These are phyloP conservation scores for Metschnikowia kofuensis DNA, from an alignment of 805 yeast species.

Conservation along the genomic window DNA sequence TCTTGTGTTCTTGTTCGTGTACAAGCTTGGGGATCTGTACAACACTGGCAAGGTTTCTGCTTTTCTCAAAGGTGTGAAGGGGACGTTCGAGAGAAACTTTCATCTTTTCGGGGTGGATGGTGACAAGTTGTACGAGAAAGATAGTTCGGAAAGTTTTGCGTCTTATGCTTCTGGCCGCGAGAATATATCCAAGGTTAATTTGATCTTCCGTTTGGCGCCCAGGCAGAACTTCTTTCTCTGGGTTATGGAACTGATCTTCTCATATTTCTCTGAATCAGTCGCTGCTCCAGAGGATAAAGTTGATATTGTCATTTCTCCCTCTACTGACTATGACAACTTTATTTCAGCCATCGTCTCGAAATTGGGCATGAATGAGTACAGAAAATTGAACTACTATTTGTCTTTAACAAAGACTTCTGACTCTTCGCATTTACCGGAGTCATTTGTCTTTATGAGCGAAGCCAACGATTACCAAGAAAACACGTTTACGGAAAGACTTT, in stretches of 20 bases:
- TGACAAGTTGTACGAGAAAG: slow-evolving; percentile 51
- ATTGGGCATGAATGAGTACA: slow-evolving; percentile 69
- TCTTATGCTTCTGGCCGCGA: slow-evolving; percentile 88
- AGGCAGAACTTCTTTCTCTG: slow-evolving; percentile 77
- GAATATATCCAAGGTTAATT: slow-evolving; percentile 61
- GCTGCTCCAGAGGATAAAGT: slow-evolving; percentile 57
- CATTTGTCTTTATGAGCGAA: slow-evolving; percentile 88
- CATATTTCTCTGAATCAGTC: slow-evolving; percentile 54
- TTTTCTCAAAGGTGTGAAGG: slow-evolving; percentile 49
- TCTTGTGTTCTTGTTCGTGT: slow-evolving; percentile 46
- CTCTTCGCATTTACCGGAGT: slow-evolving; percentile 62
- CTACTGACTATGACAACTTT: slow-evolving; percentile 62
- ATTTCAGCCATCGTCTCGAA: slow-evolving; percentile 85
- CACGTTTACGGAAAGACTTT: slow-evolving; percentile 48
- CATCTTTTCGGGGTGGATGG: slow-evolving; percentile 66
- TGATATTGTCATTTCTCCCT: slow-evolving; percentile 56
- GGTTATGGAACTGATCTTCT: slow-evolving; percentile 58
- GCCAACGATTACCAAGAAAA: slow-evolving; percentile 73
- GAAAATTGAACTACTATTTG: slow-evolving; percentile 76
- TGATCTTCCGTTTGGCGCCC: slow-evolving; percentile 63
- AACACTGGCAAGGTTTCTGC: slow-evolving; percentile 56
- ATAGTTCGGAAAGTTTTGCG: slow-evolving; percentile 58
- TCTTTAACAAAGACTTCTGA: slow-evolving; percentile 83
- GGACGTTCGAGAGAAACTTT: slow-evolving; percentile 64
- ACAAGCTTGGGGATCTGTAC: slow-evolving; percentile 54